Evolutionary conservation across 2,329 filamentous ascomycete species (phyloP), one percentile per base, ranked within the genome.

Genomic region (Aureobasidium sp.): DNA sequence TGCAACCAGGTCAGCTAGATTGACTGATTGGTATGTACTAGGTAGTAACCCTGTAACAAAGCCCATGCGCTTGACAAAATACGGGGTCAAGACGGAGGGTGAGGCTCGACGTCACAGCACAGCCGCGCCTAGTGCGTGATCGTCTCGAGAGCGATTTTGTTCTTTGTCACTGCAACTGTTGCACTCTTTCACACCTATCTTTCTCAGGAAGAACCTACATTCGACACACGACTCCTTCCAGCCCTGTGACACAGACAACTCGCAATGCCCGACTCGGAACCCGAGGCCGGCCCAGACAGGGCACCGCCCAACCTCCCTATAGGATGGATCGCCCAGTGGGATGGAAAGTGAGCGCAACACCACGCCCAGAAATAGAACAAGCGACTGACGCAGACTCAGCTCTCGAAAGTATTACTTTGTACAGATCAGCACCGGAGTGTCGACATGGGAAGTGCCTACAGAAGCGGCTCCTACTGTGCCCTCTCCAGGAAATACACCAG

Each of bases 371-470:
- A 13, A 46, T 15, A 49, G 19, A 13, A 35, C 37, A n/a, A 15
- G 17, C 27, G 9, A 55, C 57, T 46, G 29, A 60, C 40, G 15
- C 29, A 5, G 35, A 21, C 9, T 38, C 37, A 74, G 72, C 69
- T 73, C 71, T 25, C 66, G 73, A 60, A 74, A 74, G 60, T 75
- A 75, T 64, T 75, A 75, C 67, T 75, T 67, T 63, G 73, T 75
- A 15, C 72, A 74, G 64, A 74, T 74, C 43, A 72, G 69, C 63
- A 75, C 73, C 55, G 73, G 73, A 61, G 70, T 73, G 60, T 74
- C 71, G 37, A 74, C 73, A 21, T 75, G 73, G 73, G 72, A 74
- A 45, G 67, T 69, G 29, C 73, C 73, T 13, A 74, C 72, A 13
- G 67, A 66, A 63, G 69, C 71, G 40, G 72, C 73, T 45, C 72